Evolutionary conservation across 2,329 filamentous ascomycete genomes (phyloP).

Genomic region (Hymenoscyphus occultus): DNA sequence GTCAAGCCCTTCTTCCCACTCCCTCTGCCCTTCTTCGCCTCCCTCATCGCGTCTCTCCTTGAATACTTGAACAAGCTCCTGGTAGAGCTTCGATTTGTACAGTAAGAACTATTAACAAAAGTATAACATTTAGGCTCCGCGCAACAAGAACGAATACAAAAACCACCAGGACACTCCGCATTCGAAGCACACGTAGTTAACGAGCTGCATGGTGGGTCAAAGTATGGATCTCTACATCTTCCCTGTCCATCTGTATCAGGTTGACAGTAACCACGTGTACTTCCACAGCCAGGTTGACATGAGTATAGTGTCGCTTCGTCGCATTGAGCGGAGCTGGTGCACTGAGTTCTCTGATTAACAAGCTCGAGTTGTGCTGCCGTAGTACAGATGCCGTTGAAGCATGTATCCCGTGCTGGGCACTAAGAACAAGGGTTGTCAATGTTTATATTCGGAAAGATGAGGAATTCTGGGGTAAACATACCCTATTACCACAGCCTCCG

Average conservation of each 20-base stretch:
- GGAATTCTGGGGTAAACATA: background rate
- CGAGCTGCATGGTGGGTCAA: background rate
- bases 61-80: constrained; percentile 1
- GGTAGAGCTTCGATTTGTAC: background rate
- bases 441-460: background rate
- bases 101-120: constrained; percentile 1
- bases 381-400: background rate
- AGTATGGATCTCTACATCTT: background rate
- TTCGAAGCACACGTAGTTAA: background rate
- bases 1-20: background rate
- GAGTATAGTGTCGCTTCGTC: background rate
- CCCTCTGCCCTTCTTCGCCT: background rate
- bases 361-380: background rate
- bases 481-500: background rate
- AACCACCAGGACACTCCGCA: constrained; percentile 1
- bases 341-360: background rate
- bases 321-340: background rate
- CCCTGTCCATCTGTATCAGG: constrained; percentile 7
- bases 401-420: background rate
- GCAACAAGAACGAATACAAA: constrained; percentile 8
- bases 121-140: constrained; percentile 2
- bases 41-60: background rate
- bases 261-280: constrained; percentile 8
- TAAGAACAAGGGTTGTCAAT: background rate
- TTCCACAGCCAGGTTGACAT: background rate